Conservation (phyloP, 2,329 filamentous ascomycete species). For the Emmonsia crescens region DNA sequence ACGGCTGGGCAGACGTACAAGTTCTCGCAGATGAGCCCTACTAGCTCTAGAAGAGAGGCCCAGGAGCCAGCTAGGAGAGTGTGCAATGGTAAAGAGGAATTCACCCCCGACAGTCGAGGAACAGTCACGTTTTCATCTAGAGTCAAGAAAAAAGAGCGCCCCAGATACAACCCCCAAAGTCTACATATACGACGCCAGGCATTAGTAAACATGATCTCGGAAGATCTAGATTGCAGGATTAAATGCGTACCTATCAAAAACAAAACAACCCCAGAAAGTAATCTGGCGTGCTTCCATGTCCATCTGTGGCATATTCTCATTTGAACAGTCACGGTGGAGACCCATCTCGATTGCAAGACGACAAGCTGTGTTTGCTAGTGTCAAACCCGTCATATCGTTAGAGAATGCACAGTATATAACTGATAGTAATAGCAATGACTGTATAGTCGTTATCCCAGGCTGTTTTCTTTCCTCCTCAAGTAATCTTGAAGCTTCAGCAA, state of each 20-base stretch:
- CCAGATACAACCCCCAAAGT: slow-evolving; percentile 13
- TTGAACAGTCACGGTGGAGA: slow-evolving; percentile 10
- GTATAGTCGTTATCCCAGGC: slow-evolving; percentile 12
- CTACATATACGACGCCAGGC: not conserved
- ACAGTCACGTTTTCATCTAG: slow-evolving; percentile 8
- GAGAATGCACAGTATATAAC: slow-evolving; percentile 12
- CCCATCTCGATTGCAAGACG: slow-evolving; percentile 12
- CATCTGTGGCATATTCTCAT: slow-evolving; percentile 6
- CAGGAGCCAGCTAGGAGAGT: slow-evolving; percentile 10
- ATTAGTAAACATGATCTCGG: not conserved
- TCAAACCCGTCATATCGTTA: slow-evolving; percentile 14
- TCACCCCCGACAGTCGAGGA: not conserved
- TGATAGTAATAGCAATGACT: slow-evolving; percentile 12
- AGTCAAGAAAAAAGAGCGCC: slow-evolving; percentile 10
- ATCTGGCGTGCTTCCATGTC: slow-evolving; percentile 12
- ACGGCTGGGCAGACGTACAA: slow-evolving; percentile 2
- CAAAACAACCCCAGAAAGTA: slow-evolving; percentile 12
- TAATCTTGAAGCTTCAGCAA: slow-evolving; percentile 8
- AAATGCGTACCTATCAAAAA: slow-evolving; percentile 9
- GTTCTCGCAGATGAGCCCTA: slow-evolving; percentile 12
- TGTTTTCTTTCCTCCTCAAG: slow-evolving; percentile 11
- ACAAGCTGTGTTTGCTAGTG: slow-evolving; percentile 12
- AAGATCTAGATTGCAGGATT: not conserved
- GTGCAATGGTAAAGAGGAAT: slow-evolving; percentile 4
- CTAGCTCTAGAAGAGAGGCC: slow-evolving; percentile 8